Evolutionary conservation across 257 asterid species (phyloP).

Genomic region (Solanum rostratum): DNA sequence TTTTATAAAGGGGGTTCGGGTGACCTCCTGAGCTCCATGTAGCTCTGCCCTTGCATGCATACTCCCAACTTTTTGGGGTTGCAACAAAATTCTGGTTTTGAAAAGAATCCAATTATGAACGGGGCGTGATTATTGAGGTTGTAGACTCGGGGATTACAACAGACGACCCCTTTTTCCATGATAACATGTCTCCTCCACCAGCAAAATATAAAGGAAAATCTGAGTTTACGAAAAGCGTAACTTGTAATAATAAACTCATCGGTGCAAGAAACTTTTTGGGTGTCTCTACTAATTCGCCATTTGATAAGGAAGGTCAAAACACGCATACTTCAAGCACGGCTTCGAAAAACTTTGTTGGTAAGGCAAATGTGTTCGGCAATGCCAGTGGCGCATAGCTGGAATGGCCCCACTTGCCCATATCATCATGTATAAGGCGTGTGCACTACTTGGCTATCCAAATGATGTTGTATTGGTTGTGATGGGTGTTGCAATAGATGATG

Average conservation of each 20-base stretch:
- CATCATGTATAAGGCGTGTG: slow-evolving; percentile 28
- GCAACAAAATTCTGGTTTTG: slow-evolving; percentile 21
- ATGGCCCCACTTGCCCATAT: slow-evolving; percentile 42
- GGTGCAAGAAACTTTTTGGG: not conserved
- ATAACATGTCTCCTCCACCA: slow-evolving; percentile 42
- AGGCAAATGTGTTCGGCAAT: slow-evolving; percentile 25
- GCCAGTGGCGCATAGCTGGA: not conserved
- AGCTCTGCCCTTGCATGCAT: too few relatives aligned
- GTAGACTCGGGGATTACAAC: slow-evolving; percentile 36
- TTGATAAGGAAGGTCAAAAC: slow-evolving; percentile 24
- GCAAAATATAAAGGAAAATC: slow-evolving; percentile 40
- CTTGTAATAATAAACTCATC: too few relatives aligned
- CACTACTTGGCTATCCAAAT: not conserved
- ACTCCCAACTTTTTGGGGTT: not conserved
- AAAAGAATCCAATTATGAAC: slow-evolving; percentile 13
- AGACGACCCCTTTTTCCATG: slow-evolving; percentile 35
- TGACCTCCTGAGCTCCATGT: too few relatives aligned
- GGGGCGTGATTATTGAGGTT: slow-evolving; percentile 8
- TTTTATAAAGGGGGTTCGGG: too few relatives aligned
- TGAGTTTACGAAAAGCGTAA: too few relatives aligned
- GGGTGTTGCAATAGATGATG: too few relatives aligned
- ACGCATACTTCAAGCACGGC: too few relatives aligned
- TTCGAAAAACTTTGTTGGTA: slow-evolving; percentile 15
- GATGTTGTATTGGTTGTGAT: too few relatives aligned
- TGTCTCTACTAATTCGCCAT: not conserved